Base-by-base conservation (phyloP, 2,329 filamentous ascomycete genomes). In the Epichloe aotearoae region DNA sequence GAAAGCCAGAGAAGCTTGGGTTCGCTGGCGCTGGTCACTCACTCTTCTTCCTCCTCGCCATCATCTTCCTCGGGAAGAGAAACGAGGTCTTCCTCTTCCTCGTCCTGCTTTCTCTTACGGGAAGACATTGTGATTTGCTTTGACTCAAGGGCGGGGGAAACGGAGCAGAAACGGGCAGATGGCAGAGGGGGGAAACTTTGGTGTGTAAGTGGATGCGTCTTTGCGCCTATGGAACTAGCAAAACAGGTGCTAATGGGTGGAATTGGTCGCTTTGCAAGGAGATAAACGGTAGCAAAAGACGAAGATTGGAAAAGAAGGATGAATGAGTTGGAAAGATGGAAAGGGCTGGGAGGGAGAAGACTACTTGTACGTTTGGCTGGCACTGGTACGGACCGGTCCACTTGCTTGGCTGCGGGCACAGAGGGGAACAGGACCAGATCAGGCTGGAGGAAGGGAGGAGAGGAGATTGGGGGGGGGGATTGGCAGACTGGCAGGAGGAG, bases 41-140 rank as follows among this genome's bases (percentile, higher is more conserved):
- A 77, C 74, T 76, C 74, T 61, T 76, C 73, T 61, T 76, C 74
- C 59, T 76, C 73, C 59, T 74, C 72, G 42, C 69, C 72, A 53
- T 74, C 72, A 46, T 71, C 69, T 46, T 69, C 73, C 53, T 75
- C 74, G 50, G 74, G 74, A 50, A 77, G 72, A 54, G 74, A 75
- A 54, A 77, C 70, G 36, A 77, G 73, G 66, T 76, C 73, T 52
- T 76, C 73, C 61, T 74, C 71, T 56, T 75, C 73, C 23, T 85
- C 83, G 47, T 84, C 72, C 58, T 73, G 70, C 69, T 74, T 75
- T 69, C 73, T 73, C 73, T 77, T 77, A 60, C 74, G 73, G 59
- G 68, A 64, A 52, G 72, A 70, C 71, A 75, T 75, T 54, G 52
- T 65, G 52, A 26, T n/a, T 47, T 23, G 17, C 12, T 49, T 49